Base-by-base conservation (phyloP, 768 basidiomycete genomes). In the Brasilioporus rufonigricans region DNA sequence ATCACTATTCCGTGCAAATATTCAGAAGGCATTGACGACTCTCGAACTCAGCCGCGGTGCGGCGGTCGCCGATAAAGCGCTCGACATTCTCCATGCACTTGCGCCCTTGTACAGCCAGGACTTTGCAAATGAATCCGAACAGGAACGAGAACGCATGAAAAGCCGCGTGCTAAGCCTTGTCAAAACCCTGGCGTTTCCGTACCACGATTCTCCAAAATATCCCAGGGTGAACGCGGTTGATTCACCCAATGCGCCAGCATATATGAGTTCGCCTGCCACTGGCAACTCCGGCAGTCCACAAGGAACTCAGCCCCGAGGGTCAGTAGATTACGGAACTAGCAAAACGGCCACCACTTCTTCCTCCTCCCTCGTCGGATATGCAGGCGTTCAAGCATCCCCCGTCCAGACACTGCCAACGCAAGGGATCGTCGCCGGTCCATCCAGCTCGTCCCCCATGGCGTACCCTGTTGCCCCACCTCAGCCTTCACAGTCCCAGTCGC, bases 121-220 rank as follows among this genome's bases (percentile, higher is more conserved):
- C 38, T 84, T 85, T 61, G 80, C 78, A 16, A 71, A 73, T 16
- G 74, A 81, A 56, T 72, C 66, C 40, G 65, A 73, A 19, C 80
- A 82, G 54, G 74, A 76, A 21, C 76, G 84, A 47, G 83, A 85
- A 57, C 83, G 80, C 67, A 77, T 80, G 64, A 83, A 85, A 57
- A 76, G 76, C 12, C 77, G 80, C 57, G 80, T 90, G 23, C 71
- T 91, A 45, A 74, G 83, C 50, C 77, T 82, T 23, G 89, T 91
- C 39, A 80, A 85, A 55, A 87, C 87, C 56, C 79, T 91, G 21
- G 87, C 88, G 26, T 90, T 91, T 71, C 89, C 89, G n/a, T 89
- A 86, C 66, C 86, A 87, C 61, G 86, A 84, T 69, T 82, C 80
- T 49, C 83, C 70, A 77, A 71, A 77, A 76, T 71, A 76, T 77